Evolutionary conservation across 306 rosid genomes (phyloP), one percentile per base, ranked within the genome.

Genomic region (Urtica urens): DNA sequence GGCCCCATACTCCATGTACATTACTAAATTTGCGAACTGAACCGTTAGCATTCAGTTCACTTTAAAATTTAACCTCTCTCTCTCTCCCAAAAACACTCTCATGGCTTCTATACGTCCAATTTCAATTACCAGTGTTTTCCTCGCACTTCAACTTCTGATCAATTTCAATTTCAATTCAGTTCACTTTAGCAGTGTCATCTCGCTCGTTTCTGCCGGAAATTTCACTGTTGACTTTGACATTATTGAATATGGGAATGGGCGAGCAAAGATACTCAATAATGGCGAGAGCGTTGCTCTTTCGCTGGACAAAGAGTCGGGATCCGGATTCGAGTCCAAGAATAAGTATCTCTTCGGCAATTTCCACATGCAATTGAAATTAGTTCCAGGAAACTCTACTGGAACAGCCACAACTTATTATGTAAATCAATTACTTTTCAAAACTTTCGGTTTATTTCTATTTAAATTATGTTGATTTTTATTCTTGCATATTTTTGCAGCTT

Each of bases 331-430:
- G 25, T 79, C 94, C 7, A 72, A 59, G 33, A 63, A 71, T 52
- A 79, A 74, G 39, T 83, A 73, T 51, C 64, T 83, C 6, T 79
- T 70, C 49, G 80, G 94, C 1, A 72, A 72, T 30, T 76, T 79
- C 19, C 78, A 83, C 37, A 79, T 79, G 85, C 94, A 83, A 51
- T 72, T 83, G 67, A 76, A 83, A 72, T 88, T 83, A 19, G 88
- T 79, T 1, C 50, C 82, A 1, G 85, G 85, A 57, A 79, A 76
- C 62, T 83, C 85, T 13, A 88, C 88, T 16, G 94, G 94, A 58
- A 76, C 85, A 23, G 94, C 79, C 64, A 74, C 94, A 22, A 81
- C 88, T 34, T 83, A 77, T 38, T 83, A 83, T 64, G 82, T 73
- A 79, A n/a, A n/a, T n/a, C n/a, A n/a, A n/a, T n/a, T n/a, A n/a